Base-by-base conservation (phyloP, 352 stramenopile genomes). In the Phytopythium chamaehyphon region DNA sequence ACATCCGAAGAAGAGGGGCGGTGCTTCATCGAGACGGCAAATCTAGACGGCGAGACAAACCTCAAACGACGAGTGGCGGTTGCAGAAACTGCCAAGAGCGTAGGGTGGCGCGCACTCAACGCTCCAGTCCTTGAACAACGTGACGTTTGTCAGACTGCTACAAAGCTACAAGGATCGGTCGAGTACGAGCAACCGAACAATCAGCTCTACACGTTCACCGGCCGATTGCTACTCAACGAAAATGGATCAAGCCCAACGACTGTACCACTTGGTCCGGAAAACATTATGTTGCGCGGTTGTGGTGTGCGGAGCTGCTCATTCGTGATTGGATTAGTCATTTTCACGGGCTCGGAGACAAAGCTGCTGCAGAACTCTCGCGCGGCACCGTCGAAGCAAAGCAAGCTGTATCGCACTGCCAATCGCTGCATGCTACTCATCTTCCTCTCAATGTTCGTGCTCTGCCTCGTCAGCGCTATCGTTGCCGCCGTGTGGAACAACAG, bases 261-360 rank as follows among this genome's bases (percentile, higher is more conserved):
- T 28, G 55, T 66, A 1, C 57, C 69, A 0, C 47, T 82, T 11
- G 70, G 73, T 8, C 86, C 50, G 46, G 96, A 70, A 28, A 97
- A 97, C 56, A 64, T 99, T 28, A 71, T 99, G 19, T 70, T 98
- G 7, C 85, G 96, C 24, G 95, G 95, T 12, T 96, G 90, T 48
- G 81, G 93, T 8, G 62, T 99, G 3, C 81, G 94, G 40, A 99
- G 98, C 73, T 98, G 92, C 18, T 80, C 96, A 35, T 98, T 93
- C 78, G 81, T 96, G 9, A 72, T 97, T 43, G 96, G 94, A 26
- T 21, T 98, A 4, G 89, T 97, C 16, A 92, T 97, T 49, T 98
- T 97, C 64, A 98, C 93, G 18, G 88, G 88, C 1, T 55, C 65
- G 11, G 82, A 96, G 53, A 96, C 88, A 3, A 96, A 96, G 54